Evolutionary conservation across 2,329 filamentous ascomycete species (phyloP), one percentile per base, ranked within the genome.

Genomic region (Colletotrichum cuscutae): DNA sequence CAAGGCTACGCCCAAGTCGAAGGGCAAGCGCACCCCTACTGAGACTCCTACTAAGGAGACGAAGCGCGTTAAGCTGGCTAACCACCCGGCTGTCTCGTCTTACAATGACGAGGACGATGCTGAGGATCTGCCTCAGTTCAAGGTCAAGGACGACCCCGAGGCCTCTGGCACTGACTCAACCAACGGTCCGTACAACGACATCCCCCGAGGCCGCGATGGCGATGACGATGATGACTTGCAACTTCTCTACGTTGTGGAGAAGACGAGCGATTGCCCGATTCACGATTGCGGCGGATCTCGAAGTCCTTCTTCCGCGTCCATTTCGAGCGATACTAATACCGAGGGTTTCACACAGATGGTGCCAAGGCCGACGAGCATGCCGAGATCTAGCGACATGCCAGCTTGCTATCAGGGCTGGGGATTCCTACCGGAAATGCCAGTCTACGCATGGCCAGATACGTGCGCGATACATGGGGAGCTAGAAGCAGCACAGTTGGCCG

Each of bases 1-100:
- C 66, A 72, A 72, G 64, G 49, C 37, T 12, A 58, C 75, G 13
- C 61, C 69, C 6, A 82, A 82, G 75, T 78, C 56, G 15, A 72
- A 70, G 66, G 67, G 71, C 22, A 73, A 73, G 66, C 71, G 71
- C 59, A 19, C 62, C 5, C 46, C 54, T 9, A 2, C 63, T n/a
- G 35, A 19, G 12, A 60, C 71, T 4, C 63, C 68, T n/a, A 63
- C 61, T 32, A 72, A 32, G 57, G 65, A 67, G 42, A 71, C 59
- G 68, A 72, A 74, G 68, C 68, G 63, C 8, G 24, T 62, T 46
- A 72, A 71, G 54, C 69, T 70, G 35, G 60, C 60, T n/a, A 57
- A 68, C 46, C 71, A 73, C 32, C 66, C 71, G 8, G 71, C 66
- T 30, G 54, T 71, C 46, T 28, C 60, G 15, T 70, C 71, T 3